Evolutionary conservation across 1,139 yeast species (phyloP), one percentile per base, ranked within the genome.

Genomic region (Williopsis jadinii): DNA sequence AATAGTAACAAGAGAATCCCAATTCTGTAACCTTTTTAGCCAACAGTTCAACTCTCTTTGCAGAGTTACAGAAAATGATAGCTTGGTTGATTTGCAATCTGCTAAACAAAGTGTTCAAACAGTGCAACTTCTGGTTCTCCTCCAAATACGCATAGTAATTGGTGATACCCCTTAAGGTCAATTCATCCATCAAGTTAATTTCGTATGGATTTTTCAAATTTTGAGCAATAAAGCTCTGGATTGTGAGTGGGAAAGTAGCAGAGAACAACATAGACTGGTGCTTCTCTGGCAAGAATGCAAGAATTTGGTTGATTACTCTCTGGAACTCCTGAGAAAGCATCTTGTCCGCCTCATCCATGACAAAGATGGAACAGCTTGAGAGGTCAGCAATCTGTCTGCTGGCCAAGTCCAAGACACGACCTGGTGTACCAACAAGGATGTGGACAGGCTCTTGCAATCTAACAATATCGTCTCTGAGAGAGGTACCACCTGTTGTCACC

Each of bases 401-500:
- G 8, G 97, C 96, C 60, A 92, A 76, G 66, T 92, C 99, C 51
- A 92, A 75, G 35, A 92, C 92, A 71, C 99, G 82, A 56, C 99
- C 99, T 5, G 96, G 96, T 38, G 97, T 88, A 50, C 95, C 96
- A 35, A 88, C 97, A 47, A 88, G 68, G 38, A 88, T 77, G 62
- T 88, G 96, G 32, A 88, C 97, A 8, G 95, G 84, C 42, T 92
- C 97, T 58, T 84, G 78, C 57, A 92, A 74, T 71, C 98, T 84
- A 58, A 92, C 67, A 57, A 92, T 90, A 67, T 92, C 99, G 66
- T 92, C 98, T 65, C 85, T 81, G 54, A 92, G 73, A 44, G 85
- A 79, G 38, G 98, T 94, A 61, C 99, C 99, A 66, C 99, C 99
- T 13, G 98, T 92, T 63, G 97, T 85, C 46, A 92, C 97, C 97